Evolutionary conservation across 1,139 yeast species (phyloP).

Genomic region (Sugiyamaella paludigena): DNA sequence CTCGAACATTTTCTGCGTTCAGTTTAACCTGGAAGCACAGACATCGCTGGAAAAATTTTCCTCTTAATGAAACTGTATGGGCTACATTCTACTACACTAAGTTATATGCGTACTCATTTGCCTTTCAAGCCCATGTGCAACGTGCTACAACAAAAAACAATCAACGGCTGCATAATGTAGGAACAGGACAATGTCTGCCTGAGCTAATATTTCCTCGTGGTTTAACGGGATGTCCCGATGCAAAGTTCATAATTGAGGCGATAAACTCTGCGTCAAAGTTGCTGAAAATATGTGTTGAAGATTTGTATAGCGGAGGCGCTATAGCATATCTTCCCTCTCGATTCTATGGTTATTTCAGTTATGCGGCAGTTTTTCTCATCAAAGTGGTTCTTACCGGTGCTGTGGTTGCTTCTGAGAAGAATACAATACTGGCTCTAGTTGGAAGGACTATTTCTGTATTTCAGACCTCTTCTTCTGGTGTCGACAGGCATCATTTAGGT

Average conservation of each 20-base stretch:
- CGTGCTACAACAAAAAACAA: constrained; percentile 20
- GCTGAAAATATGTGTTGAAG: constrained; percentile 22
- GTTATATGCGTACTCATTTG: constrained; percentile 28
- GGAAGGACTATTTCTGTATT: constrained; percentile 16
- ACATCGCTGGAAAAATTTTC: constrained; percentile 25
- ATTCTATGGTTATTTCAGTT: constrained; percentile 25
- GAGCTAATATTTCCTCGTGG: constrained; percentile 26
- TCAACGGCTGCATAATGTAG: constrained; percentile 4
- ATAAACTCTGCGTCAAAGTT: constrained; percentile 24
- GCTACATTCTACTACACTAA: constrained; percentile 24
- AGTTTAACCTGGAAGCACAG: constrained; percentile 25
- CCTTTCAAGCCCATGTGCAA: constrained; percentile 27
- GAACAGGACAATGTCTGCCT: constrained; percentile 11
- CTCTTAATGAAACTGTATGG: constrained; percentile 27
- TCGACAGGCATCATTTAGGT: constrained; percentile 21
- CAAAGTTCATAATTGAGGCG: constrained; percentile 27
- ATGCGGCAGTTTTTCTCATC: constrained; percentile 28
- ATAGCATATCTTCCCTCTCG: constrained; percentile 26
- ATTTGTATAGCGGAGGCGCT: constrained; percentile 25
- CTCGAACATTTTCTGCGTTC: constrained; percentile 26
- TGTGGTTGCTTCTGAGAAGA: constrained; percentile 17
- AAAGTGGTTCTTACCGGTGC: constrained; percentile 28
- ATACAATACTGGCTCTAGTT: constrained; percentile 16
- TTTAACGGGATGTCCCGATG: constrained; percentile 24
- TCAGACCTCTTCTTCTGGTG: constrained; percentile 8